These are phyloP conservation scores for Malassezia caprae DNA, from an alignment of 1,284 basidiomycete genomes.

Conservation along the genomic window DNA sequence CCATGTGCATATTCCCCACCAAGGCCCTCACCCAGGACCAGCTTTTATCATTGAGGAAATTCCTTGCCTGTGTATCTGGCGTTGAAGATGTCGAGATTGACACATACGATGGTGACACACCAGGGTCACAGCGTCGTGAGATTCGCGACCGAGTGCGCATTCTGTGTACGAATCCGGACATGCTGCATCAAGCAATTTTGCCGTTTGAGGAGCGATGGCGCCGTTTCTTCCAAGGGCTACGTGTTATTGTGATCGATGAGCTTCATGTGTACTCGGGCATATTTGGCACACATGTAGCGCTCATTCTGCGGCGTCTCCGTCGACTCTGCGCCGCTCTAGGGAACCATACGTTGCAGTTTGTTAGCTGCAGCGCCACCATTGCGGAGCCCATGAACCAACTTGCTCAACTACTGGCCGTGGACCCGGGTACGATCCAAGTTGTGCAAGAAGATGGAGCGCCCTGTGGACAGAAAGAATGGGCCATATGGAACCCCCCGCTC, in stretches of 20 bases:
- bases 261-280: slow-evolving; percentile 61
- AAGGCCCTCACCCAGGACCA: slow-evolving; percentile 91
- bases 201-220: slow-evolving; percentile 77
- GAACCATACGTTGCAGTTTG: slow-evolving; percentile 62
- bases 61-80: slow-evolving; percentile 59
- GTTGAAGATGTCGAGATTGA: slow-evolving; percentile 59
- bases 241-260: slow-evolving; percentile 73
- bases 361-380: slow-evolving; percentile 83
- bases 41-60: slow-evolving; percentile 49
- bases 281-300: slow-evolving; percentile 38
- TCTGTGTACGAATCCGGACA: slow-evolving; percentile 59
- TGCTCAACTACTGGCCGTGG: slow-evolving; percentile 55
- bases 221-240: slow-evolving; percentile 60
- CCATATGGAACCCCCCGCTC: slow-evolving; percentile 55
- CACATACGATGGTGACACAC: slow-evolving; percentile 82
- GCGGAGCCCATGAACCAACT: slow-evolving; percentile 56
- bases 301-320: slow-evolving; percentile 53
- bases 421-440: slow-evolving; percentile 52
- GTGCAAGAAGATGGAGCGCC: slow-evolving; percentile 75
- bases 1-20: slow-evolving; percentile 79
- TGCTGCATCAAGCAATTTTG: slow-evolving; percentile 72
- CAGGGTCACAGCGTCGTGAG: slow-evolving; percentile 54
- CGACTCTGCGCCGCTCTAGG: slow-evolving; percentile 73
- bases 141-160: slow-evolving; percentile 49
- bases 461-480: slow-evolving; percentile 59